Conservation (phyloP, 2,329 filamentous ascomycete species). For the Verticillium nonalfalfae region DNA sequence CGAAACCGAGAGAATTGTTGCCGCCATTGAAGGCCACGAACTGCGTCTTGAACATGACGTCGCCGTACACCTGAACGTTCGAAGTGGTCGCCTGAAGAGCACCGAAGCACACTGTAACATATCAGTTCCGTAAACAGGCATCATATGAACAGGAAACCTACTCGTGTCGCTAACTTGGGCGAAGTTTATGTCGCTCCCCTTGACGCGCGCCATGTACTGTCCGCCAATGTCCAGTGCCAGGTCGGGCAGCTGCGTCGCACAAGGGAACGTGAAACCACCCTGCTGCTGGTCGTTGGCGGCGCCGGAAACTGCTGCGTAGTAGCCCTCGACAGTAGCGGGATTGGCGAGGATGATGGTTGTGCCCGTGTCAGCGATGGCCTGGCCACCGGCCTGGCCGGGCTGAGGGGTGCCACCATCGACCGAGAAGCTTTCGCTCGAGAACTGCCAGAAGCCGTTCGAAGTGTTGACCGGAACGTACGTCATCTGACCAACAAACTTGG, state of each 20-base stretch:
- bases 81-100: slow-evolving; percentile 56
- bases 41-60: slow-evolving; percentile 56
- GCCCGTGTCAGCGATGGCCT: slow-evolving; percentile 51
- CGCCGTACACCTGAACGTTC: slow-evolving; percentile 55
- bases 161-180: slow-evolving; percentile 41
- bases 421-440: slow-evolving; percentile 49
- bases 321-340: slow-evolving; percentile 38
- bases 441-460: slow-evolving; percentile 63
- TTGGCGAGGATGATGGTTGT: slow-evolving; percentile 59
- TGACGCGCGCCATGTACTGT: slow-evolving; percentile 48
- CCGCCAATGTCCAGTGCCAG: slow-evolving; percentile 50
- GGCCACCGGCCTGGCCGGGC: slow-evolving; percentile 26
- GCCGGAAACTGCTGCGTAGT: slow-evolving; percentile 40
- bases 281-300: slow-evolving; percentile 29
- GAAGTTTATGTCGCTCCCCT: slow-evolving; percentile 48
- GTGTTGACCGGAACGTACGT: slow-evolving; percentile 56
- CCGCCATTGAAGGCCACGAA: slow-evolving; percentile 52
- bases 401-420: slow-evolving; percentile 38
- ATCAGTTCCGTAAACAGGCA: neutral
- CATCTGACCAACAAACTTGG: slow-evolving; percentile 57
- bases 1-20: slow-evolving; percentile 48
- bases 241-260: slow-evolving; percentile 37
- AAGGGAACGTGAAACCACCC: slow-evolving; percentile 42
- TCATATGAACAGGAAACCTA: slow-evolving; percentile 25
- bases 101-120: slow-evolving; percentile 52